These are phyloP conservation scores for Crithidia brevicula DNA, from an alignment of 208 protist species.

Conservation along the genomic window DNA sequence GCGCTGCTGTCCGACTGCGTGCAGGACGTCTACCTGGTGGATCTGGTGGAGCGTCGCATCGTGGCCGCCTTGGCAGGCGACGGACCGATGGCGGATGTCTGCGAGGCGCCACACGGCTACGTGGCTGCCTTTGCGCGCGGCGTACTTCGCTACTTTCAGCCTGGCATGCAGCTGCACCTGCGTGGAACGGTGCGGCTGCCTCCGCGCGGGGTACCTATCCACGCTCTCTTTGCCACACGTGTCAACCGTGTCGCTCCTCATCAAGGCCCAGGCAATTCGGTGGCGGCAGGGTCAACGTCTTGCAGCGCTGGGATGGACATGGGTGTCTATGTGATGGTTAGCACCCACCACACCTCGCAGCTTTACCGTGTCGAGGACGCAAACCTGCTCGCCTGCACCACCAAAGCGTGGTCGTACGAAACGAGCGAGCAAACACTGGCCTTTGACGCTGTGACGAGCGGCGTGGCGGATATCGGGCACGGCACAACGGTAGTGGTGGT, in stretches of 20 bases:
- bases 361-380: conserved; percentile 20
- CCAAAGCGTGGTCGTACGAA: conserved; percentile 22
- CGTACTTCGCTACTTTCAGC: conserved; percentile 35
- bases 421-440: conserved; percentile 27
- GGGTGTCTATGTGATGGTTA: conserved; percentile 33
- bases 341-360: conserved; percentile 23
- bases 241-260: not conserved
- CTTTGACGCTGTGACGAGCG: conserved; percentile 13
- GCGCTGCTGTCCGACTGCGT: conserved; percentile 60
- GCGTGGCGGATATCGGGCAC: too few relatives aligned
- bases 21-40: conserved; percentile 63
- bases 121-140: conserved; percentile 42
- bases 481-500: conserved; percentile 1
- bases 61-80: conserved; percentile 45
- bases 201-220: conserved; percentile 9
- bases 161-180: conserved; percentile 28
- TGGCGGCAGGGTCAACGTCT: not conserved
- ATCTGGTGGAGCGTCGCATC: conserved; percentile 50
- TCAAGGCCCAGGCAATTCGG: not conserved
- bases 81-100: conserved; percentile 67
- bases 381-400: conserved; percentile 1
- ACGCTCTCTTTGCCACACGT: not conserved
- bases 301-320: not conserved
- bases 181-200: conserved; percentile 21
- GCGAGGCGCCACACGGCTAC: conserved; percentile 46